Evolutionary conservation across 768 basidiomycete genomes (phyloP).

Genomic region (Rhizopogon roseolus): DNA sequence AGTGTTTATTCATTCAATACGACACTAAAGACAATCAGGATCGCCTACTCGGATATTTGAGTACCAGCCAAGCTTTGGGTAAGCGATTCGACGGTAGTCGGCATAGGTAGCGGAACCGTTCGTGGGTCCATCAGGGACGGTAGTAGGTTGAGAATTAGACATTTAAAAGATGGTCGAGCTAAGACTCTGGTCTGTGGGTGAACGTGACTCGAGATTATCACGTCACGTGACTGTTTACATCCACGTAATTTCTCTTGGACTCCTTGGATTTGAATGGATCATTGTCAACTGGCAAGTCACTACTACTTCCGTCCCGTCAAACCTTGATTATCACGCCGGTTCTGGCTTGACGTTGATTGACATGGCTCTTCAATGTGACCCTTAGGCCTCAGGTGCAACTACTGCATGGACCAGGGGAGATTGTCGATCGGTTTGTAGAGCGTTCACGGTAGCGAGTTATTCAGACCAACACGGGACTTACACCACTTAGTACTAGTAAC

Average conservation of each 20-base stretch:
- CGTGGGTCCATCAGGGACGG: conserved; percentile 20
- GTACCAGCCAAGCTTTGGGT: conserved; percentile 19
- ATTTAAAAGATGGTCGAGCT: conserved; percentile 7
- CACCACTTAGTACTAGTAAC: too few relatives aligned
- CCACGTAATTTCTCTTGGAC: too few relatives aligned
- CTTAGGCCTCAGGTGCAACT: background rate
- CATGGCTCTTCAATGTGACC: too few relatives aligned
- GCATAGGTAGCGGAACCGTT: conserved; percentile 23
- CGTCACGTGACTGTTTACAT: conserved; percentile 1
- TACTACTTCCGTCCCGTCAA: too few relatives aligned
- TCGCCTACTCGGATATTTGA: conserved; percentile 27
- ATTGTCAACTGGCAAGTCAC: too few relatives aligned
- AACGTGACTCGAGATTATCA: conserved; percentile 8
- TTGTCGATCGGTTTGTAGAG: too few relatives aligned
- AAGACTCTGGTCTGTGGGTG: background rate
- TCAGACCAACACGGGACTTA: too few relatives aligned
- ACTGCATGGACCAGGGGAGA: too few relatives aligned
- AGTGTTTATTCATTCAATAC: conserved; percentile 7
- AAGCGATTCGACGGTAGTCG: conserved; percentile 21
- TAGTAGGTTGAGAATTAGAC: conserved; percentile 7
- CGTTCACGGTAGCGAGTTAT: too few relatives aligned
- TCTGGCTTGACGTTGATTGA: too few relatives aligned
- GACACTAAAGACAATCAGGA: background rate
- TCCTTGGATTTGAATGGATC: too few relatives aligned
- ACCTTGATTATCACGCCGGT: too few relatives aligned